phyloP scores from a whole-genome alignment of 2,329 filamentous ascomycete species.

The Passalora sequoiae region DNA sequence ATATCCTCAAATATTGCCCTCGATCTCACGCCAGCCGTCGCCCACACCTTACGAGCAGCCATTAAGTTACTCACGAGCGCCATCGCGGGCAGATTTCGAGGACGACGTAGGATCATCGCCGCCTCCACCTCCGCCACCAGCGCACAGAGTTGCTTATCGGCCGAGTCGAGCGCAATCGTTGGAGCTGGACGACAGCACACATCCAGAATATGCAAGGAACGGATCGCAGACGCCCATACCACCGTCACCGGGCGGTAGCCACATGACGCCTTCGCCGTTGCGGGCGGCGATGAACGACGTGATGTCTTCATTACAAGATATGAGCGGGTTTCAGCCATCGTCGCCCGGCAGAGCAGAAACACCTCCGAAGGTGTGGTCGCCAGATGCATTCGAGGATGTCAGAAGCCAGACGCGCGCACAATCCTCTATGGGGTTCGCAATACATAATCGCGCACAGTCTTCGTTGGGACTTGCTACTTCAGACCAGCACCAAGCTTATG shows the following conservation, averaged over 20 bases:
- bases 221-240: conserved; percentile 59
- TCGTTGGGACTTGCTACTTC: conserved; percentile 61
- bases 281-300: conserved; percentile 97
- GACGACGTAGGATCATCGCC: conserved; percentile 58
- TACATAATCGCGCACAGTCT: conserved; percentile 58
- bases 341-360: conserved; percentile 49
- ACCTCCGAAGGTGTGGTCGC: conserved; percentile 75
- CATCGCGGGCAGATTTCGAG: conserved; percentile 20
- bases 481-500: conserved; percentile 32
- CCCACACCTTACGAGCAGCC: conserved; percentile 27
- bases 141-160: conserved; percentile 59
- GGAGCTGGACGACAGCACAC: conserved; percentile 24
- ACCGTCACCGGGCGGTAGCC: conserved; percentile 57
- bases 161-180: conserved; percentile 48
- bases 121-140: conserved; percentile 79
- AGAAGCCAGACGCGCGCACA: conserved; percentile 55
- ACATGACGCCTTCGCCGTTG: conserved; percentile 76
- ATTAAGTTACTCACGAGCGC: conserved; percentile 18
- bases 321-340: conserved; percentile 58
- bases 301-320: conserved; percentile 87
- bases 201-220: conserved; percentile 45
- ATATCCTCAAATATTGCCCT: conserved; percentile 29
- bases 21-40: conserved; percentile 25
- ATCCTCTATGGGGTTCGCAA: conserved; percentile 64
- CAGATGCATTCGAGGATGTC: conserved; percentile 70